Evolutionary conservation across 2,329 filamentous ascomycete species (phyloP).

Genomic region (Colletotrichum sp.): DNA sequence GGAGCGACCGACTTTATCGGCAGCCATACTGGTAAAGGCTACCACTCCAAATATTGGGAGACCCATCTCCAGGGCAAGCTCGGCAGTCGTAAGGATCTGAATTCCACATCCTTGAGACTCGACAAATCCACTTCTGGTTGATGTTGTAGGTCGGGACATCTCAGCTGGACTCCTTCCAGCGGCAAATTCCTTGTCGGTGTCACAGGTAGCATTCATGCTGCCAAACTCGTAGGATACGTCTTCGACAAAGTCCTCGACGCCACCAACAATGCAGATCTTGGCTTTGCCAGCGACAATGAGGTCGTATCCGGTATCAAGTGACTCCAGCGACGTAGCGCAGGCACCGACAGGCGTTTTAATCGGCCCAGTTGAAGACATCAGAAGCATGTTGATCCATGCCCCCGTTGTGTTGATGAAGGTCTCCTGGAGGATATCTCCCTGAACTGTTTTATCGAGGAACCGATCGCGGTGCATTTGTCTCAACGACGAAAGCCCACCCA

Average conservation of each 20-base stretch:
- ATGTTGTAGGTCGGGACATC: constrained; percentile 38
- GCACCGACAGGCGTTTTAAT: constrained; percentile 39
- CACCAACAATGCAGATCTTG: constrained; percentile 37
- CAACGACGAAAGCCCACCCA: constrained; percentile 30
- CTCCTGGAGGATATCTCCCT: constrained; percentile 39
- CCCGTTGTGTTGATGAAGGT: constrained; percentile 37
- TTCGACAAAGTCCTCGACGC: constrained; percentile 35
- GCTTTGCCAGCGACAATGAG: constrained; percentile 32
- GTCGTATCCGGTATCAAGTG: constrained; percentile 38
- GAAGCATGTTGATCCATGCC: constrained; percentile 48
- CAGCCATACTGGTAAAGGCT: constrained; percentile 34
- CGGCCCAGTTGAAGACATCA: constrained; percentile 38
- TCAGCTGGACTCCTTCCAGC: constrained; percentile 34
- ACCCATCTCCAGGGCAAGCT: constrained; percentile 38
- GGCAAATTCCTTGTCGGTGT: constrained; percentile 31
- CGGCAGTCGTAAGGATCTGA: constrained; percentile 36
- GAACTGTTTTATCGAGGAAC: constrained; percentile 33
- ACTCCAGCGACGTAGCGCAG: constrained; percentile 42
- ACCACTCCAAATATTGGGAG: constrained; percentile 39
- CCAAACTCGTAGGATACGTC: constrained; percentile 35
- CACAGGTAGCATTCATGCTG: constrained; percentile 40
- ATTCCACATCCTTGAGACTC: constrained; percentile 39
- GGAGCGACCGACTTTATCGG: constrained; percentile 38
- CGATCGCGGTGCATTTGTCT: constrained; percentile 33
- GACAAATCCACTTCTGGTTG: constrained; percentile 38